These are phyloP conservation scores for Erodium moschatum DNA, from an alignment of 441 rosid genomes.

Conservation along the genomic window DNA sequence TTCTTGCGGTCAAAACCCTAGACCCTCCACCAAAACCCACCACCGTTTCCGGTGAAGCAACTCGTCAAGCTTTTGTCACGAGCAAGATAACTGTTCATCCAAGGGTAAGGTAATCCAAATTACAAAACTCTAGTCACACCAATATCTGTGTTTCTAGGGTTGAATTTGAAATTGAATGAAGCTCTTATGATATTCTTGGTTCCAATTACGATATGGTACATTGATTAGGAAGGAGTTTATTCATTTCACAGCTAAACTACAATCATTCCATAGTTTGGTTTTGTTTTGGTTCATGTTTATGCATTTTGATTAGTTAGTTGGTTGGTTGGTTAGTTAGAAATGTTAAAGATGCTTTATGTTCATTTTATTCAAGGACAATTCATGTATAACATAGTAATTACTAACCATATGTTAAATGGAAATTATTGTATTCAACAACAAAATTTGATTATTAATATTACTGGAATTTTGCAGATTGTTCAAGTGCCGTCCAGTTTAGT, in stretches of 20 bases:
- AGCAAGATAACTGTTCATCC: background rate
- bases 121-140: background rate
- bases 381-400: background rate
- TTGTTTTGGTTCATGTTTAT: background rate
- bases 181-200: background rate
- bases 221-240: background rate
- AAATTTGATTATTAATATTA: background rate
- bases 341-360: background rate
- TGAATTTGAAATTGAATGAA: background rate
- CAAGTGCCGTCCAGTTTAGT: background rate
- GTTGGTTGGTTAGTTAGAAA: constrained; percentile 1
- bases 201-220: background rate
- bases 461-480: background rate
- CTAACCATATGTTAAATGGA: background rate
- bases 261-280: background rate
- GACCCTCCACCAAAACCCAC: background rate
- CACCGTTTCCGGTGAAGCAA: background rate
- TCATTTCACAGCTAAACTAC: background rate
- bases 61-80: background rate
- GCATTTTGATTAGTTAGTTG: background rate
- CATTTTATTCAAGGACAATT: background rate
- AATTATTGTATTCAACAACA: background rate
- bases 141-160: background rate
- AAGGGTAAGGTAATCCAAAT: background rate
- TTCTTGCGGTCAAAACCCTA: constrained; percentile 6